Percentiles rank a stretch among this genome's conserved stretches.
Conservation (phyloP, 2,329 filamentous ascomycete species). For the Coleophoma crateriformis region DNA sequence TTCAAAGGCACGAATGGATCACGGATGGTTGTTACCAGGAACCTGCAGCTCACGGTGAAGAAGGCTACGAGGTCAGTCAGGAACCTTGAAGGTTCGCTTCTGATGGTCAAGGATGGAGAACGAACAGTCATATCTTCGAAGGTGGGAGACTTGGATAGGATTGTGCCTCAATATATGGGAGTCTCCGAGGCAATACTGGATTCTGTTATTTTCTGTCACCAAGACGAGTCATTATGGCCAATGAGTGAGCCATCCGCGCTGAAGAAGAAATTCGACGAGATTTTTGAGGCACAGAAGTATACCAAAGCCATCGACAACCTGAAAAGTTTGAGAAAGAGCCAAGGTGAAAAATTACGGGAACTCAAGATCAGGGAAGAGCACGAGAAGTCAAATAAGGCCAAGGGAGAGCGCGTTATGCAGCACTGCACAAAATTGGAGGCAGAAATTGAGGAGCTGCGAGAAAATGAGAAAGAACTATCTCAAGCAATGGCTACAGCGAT, state of each 20-base stretch:
- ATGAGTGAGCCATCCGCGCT: constrained; percentile 80
- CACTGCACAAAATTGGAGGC: constrained; percentile 57
- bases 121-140: constrained; percentile 72
- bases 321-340: constrained; percentile 77
- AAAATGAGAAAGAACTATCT: constrained; percentile 52
- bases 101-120: constrained; percentile 75
- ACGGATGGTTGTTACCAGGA: constrained; percentile 78
- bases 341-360: constrained; percentile 68
- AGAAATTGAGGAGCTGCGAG: constrained; percentile 58
- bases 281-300: constrained; percentile 95
- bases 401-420: constrained; percentile 67
- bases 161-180: constrained; percentile 81
- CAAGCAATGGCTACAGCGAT: constrained; percentile 56
- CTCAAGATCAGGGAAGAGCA: constrained; percentile 71
- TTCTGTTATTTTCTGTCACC: constrained; percentile 96
- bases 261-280: constrained; percentile 95
- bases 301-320: constrained; percentile 97
- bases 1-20: constrained; percentile 76
- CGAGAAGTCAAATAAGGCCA: constrained; percentile 79
- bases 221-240: constrained; percentile 96
- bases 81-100: constrained; percentile 74
- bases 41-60: constrained; percentile 79
- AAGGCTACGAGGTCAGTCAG: constrained; percentile 72
- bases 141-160: constrained; percentile 73
- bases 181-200: constrained; percentile 88